Evolutionary conservation across 768 basidiomycete genomes (phyloP), one percentile per base, ranked within the genome.

Genomic region (Boletellus emodensis): DNA sequence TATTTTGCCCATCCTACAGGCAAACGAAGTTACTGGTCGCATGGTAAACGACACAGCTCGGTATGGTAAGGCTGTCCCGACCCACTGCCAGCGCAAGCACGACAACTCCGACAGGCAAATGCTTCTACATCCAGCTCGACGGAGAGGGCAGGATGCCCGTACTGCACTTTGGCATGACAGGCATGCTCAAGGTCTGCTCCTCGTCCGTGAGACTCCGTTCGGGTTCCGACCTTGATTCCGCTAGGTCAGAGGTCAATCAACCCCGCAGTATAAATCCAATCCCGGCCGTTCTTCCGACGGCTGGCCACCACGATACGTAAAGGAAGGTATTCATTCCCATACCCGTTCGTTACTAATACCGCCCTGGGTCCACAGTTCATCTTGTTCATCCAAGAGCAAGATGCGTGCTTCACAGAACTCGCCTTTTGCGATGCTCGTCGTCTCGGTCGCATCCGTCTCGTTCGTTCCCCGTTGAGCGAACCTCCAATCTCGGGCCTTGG

Each of bases 161-260:
- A 3, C 67, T 90, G 42, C 88, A 90, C 61, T 87, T 90, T 56
- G 89, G 88, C 2, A 91, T 90, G 89, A 90, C 87, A 1, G 88
- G 88, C n/a, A 85, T 82, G 80, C 71, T 90, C 32, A 83, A 85
- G 70, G 84, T 81, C 45, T 32, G 63, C 11, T 38, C 17, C 9
- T 0, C 20, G 9, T 14, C 30, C 26, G 35, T 44, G 52, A 18
- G 20, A 22, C 17, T 28, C 17, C 15, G 26, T 15, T 1, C 13
- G 7, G 6, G 39, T 44, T 22, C 30, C 40, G 36, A 39, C 20
- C 28, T 46, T 40, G 17, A 40, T 33, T 36, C 44, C 40, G 11
- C 40, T 33, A 62, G 78, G 74, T 79, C 14, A 80, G 75, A 60
- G 83, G 81, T 10, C 65, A 73, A 54, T 55, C 69, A 10, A 69